These are phyloP conservation scores for Darksidea phi DNA, from an alignment of 495 filamentous ascomycete genomes.

Conservation along the genomic window DNA sequence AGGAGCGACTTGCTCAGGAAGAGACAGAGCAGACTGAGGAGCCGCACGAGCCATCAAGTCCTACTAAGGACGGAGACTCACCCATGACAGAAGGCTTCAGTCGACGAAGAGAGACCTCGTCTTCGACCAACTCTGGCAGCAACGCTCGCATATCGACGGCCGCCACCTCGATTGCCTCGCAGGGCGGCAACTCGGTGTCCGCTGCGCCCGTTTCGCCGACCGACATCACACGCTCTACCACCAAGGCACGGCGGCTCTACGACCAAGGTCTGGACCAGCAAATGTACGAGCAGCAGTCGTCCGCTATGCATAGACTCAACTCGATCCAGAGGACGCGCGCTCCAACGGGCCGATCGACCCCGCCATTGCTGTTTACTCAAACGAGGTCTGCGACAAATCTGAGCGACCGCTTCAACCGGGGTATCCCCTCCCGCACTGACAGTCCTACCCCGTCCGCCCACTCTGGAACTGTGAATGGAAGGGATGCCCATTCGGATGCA, in stretches of 20 bases:
- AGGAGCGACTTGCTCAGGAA: conserved; percentile 46
- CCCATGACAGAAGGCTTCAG: conserved; percentile 62
- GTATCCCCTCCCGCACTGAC: conserved; percentile 46
- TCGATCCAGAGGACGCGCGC: conserved; percentile 61
- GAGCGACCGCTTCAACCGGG: conserved; percentile 56
- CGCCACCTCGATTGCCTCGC: conserved; percentile 87
- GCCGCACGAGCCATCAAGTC: conserved; percentile 46
- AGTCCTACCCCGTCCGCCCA: conserved; percentile 43
- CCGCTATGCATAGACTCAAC: conserved; percentile 74
- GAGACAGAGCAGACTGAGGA: conserved; percentile 36
- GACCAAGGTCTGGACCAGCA: conserved; percentile 80
- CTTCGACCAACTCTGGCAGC: conserved; percentile 77
- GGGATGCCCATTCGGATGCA: conserved; percentile 36
- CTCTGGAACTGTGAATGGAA: conserved; percentile 46
- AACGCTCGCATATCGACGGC: conserved; percentile 78
- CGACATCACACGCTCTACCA: conserved; percentile 49
- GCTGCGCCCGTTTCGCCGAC: conserved; percentile 37
- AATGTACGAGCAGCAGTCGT: conserved; percentile 74
- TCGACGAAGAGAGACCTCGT: conserved; percentile 77
- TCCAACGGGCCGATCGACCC: conserved; percentile 52
- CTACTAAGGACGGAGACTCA: conserved; percentile 49
- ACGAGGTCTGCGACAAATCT: conserved; percentile 59
- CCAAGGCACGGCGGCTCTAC: conserved; percentile 76
- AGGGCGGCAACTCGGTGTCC: conserved; percentile 53
- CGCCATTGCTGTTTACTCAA: conserved; percentile 36